Evolutionary conservation across 2,329 filamentous ascomycete genomes (phyloP).

Genomic region (Ceratocystis colombiana): DNA sequence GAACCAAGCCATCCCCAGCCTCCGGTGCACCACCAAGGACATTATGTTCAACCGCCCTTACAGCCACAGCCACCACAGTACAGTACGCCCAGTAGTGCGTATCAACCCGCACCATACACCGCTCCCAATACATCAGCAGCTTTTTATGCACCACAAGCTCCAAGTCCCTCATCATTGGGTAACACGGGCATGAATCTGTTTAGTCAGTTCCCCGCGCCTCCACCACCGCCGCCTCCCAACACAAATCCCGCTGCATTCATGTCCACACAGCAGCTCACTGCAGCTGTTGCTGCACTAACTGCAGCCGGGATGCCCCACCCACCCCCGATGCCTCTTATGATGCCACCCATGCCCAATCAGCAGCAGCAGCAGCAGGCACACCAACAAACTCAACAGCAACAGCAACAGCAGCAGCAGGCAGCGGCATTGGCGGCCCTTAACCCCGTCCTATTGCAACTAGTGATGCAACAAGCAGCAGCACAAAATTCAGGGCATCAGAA

Average conservation of each 20-base stretch:
- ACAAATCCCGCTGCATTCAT: constrained; percentile 15
- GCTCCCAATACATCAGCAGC: not conserved
- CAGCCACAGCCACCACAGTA: not conserved
- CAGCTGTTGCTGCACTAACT: constrained; percentile 3
- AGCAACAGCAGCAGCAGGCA: constrained; percentile 17
- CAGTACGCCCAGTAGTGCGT: not conserved
- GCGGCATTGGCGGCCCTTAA: constrained; percentile 18
- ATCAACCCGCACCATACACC: not conserved
- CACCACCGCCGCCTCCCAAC: constrained; percentile 19
- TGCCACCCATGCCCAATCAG: constrained; percentile 26
- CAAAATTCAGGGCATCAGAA: not conserved
- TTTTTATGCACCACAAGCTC: constrained; percentile 10
- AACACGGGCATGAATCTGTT: not conserved
- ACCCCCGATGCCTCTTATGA: not conserved
- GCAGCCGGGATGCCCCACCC: not conserved
- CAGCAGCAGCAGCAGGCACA: constrained; percentile 31
- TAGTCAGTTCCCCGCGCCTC: constrained; percentile 16
- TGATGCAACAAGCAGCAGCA: constrained; percentile 16
- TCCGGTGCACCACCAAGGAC: not conserved
- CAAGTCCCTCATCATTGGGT: not conserved
- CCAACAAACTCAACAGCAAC: constrained; percentile 28
- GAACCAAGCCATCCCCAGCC: constrained; percentile 7
- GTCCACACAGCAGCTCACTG: constrained; percentile 12
- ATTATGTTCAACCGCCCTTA: not conserved
- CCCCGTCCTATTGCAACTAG: constrained; percentile 16